Conservation (phyloP, 2,329 filamentous ascomycete species). For the Teratosphaeriaceae sp. region DNA sequence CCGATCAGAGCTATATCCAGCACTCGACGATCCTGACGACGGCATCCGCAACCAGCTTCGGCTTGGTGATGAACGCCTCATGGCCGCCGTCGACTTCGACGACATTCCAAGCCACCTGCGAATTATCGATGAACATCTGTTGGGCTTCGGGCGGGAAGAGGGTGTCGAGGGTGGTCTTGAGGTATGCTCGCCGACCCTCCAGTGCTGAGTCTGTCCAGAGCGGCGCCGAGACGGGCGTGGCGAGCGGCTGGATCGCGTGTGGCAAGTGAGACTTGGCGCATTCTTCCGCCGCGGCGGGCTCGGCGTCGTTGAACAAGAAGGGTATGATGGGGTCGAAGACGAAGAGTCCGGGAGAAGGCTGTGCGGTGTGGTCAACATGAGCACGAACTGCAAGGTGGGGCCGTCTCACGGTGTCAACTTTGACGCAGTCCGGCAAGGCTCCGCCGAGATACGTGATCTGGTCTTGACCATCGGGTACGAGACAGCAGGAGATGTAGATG, state of each 20-base stretch:
- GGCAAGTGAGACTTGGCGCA: background rate
- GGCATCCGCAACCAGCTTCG: background rate
- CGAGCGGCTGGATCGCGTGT: background rate
- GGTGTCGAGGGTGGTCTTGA: slow-evolving; percentile 1
- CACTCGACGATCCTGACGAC: background rate
- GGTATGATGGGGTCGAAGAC: background rate
- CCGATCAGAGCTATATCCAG: too few species aligned
- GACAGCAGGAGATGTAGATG: background rate
- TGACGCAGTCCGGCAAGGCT: background rate
- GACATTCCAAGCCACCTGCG: background rate
- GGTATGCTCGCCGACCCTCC: background rate
- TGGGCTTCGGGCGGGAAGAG: slow-evolving; percentile 2
- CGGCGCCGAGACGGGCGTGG: background rate
- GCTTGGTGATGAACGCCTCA: slow-evolving; percentile 2
- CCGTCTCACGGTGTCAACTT: background rate
- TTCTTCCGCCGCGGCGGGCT: background rate
- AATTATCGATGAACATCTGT: slow-evolving; percentile 2
- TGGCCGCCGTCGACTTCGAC: slow-evolving; percentile 1
- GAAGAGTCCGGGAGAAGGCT: slow-evolving; percentile 1
- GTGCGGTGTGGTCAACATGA: background rate
- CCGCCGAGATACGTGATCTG: background rate
- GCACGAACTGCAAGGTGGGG: background rate
- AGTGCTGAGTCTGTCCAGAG: slow-evolving; percentile 1
- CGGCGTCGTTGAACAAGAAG: slow-evolving; percentile 1
- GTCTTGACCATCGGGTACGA: background rate